Conservation (phyloP, 2,329 filamentous ascomycete species). For the Fusarium palustre region DNA sequence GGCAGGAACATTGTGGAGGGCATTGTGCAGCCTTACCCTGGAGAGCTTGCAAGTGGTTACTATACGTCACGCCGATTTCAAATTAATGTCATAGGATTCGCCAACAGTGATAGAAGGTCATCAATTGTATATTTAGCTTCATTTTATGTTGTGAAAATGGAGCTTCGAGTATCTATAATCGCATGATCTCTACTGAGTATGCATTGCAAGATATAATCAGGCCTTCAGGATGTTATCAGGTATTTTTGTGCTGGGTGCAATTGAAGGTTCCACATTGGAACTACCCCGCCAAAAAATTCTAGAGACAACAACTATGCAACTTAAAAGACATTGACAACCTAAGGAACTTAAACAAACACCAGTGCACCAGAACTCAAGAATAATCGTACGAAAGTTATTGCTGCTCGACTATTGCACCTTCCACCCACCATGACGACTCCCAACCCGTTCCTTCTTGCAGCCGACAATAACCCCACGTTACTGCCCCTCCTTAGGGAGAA, state of each 20-base stretch:
- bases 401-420: not conserved
- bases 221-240: not conserved
- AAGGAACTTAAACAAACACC: not conserved
- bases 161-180: not conserved
- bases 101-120: not conserved
- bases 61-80: conserved; percentile 23
- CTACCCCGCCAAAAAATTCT: conserved; percentile 39
- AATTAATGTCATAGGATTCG: not conserved
- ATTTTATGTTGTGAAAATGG: not conserved
- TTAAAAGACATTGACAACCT: not conserved
- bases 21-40: conserved; percentile 29
- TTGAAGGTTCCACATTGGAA: conserved; percentile 11
- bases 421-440: conserved; percentile 36
- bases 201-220: not conserved
- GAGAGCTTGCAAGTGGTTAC: not conserved
- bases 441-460: conserved; percentile 81
- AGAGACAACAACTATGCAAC: not conserved
- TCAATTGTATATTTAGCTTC: not conserved
- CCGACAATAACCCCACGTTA: conserved; percentile 81
- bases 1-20: conserved; percentile 17
- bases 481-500: conserved; percentile 79
- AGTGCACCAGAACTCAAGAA: not conserved
- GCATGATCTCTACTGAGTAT: not conserved
- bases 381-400: too few relatives aligned
- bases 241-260: not conserved